phyloP scores from a whole-genome alignment of 2,329 filamentous ascomycete species.

The Aspergillus carbonarius region DNA sequence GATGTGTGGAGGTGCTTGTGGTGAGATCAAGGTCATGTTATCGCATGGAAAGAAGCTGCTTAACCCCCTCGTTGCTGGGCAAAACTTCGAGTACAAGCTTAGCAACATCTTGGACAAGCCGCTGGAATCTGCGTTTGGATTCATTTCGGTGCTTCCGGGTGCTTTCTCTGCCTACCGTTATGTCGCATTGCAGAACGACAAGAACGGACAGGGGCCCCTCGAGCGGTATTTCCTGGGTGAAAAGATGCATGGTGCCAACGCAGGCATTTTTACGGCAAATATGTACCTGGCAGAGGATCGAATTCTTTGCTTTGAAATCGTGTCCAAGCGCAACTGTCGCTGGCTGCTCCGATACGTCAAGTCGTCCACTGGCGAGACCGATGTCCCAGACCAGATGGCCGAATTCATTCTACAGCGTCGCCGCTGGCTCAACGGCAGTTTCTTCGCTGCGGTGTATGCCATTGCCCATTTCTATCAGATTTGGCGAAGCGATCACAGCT shows the following conservation, averaged over 20 bases:
- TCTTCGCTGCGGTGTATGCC: slow-evolving; percentile 96
- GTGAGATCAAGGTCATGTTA: slow-evolving; percentile 98
- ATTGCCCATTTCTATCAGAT: slow-evolving; percentile 95
- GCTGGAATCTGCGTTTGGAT: slow-evolving; percentile 93
- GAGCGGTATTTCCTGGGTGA: slow-evolving; percentile 98
- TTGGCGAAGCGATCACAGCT: slow-evolving; percentile 86
- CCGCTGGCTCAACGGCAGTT: slow-evolving; percentile 96
- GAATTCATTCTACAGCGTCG: slow-evolving; percentile 94
- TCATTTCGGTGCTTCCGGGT: slow-evolving; percentile 93
- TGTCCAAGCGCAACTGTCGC: slow-evolving; percentile 93
- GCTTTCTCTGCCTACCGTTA: slow-evolving; percentile 98
- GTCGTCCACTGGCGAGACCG: slow-evolving; percentile 92
- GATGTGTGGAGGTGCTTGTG: slow-evolving; percentile 95
- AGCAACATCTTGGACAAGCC: slow-evolving; percentile 99
- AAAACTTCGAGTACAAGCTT: slow-evolving; percentile 99
- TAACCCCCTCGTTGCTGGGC: slow-evolving; percentile 90
- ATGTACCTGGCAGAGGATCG: slow-evolving; percentile 55
- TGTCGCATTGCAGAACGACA: slow-evolving; percentile 92
- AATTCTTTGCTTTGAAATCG: slow-evolving; percentile 68
- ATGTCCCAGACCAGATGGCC: slow-evolving; percentile 90
- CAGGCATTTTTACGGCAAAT: slow-evolving; percentile 96
- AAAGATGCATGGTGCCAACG: slow-evolving; percentile 88
- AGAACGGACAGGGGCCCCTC: slow-evolving; percentile 85
- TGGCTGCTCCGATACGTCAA: slow-evolving; percentile 99
- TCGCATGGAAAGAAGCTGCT: slow-evolving; percentile 80